Evolutionary conservation across 2,329 filamentous ascomycete species (phyloP).

Genomic region (Trichoderma sp.): DNA sequence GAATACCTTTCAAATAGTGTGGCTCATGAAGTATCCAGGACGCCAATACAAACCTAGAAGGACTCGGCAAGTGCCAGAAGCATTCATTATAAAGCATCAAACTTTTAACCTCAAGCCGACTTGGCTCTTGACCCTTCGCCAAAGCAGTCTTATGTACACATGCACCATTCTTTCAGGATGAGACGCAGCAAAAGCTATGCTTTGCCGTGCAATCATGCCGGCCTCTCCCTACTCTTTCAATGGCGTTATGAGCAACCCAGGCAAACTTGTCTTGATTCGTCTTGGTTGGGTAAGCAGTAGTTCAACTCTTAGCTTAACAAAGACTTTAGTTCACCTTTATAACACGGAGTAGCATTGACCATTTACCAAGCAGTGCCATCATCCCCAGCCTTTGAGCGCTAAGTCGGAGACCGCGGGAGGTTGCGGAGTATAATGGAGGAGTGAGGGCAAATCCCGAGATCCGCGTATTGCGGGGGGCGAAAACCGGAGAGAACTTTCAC

Average conservation of each 20-base stretch:
- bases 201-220: background rate
- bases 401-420: background rate
- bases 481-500: background rate
- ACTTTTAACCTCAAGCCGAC: background rate
- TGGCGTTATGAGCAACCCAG: background rate
- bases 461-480: background rate
- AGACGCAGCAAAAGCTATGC: background rate
- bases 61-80: background rate
- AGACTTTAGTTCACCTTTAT: background rate
- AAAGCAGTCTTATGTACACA: background rate
- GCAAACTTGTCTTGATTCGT: background rate
- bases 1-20: background rate
- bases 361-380: background rate
- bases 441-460: background rate
- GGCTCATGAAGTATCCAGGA: background rate
- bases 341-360: too few relatives aligned
- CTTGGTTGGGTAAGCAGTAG: background rate
- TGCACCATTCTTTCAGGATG: background rate
- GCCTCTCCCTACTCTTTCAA: background rate
- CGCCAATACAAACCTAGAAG: background rate
- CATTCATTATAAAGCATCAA: background rate
- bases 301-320: background rate
- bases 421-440: constrained; percentile 4
- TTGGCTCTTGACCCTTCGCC: background rate
- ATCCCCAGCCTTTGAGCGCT: background rate